These are phyloP conservation scores for Aschersonia sp. DNA, from an alignment of 2,329 filamentous ascomycete genomes.

Conservation along the genomic window DNA sequence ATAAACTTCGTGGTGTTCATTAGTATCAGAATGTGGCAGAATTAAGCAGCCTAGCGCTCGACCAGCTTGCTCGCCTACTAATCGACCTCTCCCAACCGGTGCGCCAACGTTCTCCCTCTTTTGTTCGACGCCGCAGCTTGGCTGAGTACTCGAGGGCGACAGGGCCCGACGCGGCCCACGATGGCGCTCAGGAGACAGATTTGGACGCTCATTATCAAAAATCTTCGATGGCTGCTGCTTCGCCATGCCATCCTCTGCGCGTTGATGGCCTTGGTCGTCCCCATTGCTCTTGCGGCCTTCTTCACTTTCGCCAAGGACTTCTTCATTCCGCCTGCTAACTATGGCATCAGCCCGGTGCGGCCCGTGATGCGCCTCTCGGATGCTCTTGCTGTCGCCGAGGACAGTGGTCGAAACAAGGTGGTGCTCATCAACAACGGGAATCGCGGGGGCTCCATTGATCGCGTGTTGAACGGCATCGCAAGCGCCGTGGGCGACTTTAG, in stretches of 20 bases:
- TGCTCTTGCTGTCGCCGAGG: constrained; percentile 42
- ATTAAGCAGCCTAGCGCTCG: too few species aligned
- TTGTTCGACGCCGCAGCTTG: too few species aligned
- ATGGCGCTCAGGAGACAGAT: constrained; percentile 44
- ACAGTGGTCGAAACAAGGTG: constrained; percentile 48
- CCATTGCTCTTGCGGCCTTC: constrained; percentile 42
- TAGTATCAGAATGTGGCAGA: too few species aligned
- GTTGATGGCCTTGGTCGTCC: constrained; percentile 44
- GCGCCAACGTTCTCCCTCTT: too few species aligned
- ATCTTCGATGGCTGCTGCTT: constrained; percentile 41
- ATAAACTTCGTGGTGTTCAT: too few species aligned
- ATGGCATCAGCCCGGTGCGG: constrained; percentile 50
- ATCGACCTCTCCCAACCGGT: too few species aligned
- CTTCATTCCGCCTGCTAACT: constrained; percentile 63
- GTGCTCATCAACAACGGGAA: constrained; percentile 67
- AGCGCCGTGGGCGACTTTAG: constrained; percentile 36
- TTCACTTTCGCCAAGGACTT: constrained; percentile 66
- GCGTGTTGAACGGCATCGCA: constrained; percentile 50
- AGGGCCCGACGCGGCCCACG: background rate
- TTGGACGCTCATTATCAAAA: constrained; percentile 47
- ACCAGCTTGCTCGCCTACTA: too few species aligned
- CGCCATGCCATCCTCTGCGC: constrained; percentile 37
- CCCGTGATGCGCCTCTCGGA: constrained; percentile 50
- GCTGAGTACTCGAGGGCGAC: too few species aligned
- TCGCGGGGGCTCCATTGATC: constrained; percentile 54